Evolutionary conservation across 805 yeast genomes (phyloP).

Genomic region (Ascoidea asiatica): DNA sequence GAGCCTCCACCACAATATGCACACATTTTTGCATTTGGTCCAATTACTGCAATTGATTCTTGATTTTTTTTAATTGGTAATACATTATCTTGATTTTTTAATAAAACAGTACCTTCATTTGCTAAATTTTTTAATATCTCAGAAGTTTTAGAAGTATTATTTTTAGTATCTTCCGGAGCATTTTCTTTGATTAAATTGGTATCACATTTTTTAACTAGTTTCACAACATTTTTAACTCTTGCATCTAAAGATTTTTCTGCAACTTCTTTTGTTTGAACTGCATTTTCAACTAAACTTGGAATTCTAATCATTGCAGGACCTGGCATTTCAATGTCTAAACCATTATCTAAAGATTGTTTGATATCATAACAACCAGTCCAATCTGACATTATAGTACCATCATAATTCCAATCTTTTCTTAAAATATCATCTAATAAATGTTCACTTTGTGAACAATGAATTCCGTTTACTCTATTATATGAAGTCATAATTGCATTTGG

Average conservation of each 20-base stretch:
- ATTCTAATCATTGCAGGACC: constrained; percentile 25
- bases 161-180: constrained; percentile 22
- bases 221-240: too few species aligned
- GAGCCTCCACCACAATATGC: constrained; percentile 53
- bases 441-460: constrained; percentile 35
- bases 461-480: constrained; percentile 52
- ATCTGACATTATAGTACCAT: constrained; percentile 47
- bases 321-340: constrained; percentile 57
- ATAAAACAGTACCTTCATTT: constrained; percentile 38
- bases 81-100: constrained; percentile 35
- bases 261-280: too few species aligned
- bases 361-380: constrained; percentile 47
- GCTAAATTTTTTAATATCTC: constrained; percentile 29
- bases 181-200: constrained; percentile 28
- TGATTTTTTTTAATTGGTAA: constrained; percentile 33
- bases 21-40: constrained; percentile 41
- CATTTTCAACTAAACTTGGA: constrained; percentile 25
- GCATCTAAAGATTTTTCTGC: too few species aligned
- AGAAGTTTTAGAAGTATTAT: constrained; percentile 34
- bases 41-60: constrained; percentile 37
- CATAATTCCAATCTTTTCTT: constrained; percentile 42
- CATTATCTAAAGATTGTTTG: constrained; percentile 33
- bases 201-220: too few species aligned
- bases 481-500: constrained; percentile 50
- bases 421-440: constrained; percentile 30